Evolutionary conservation across 352 stramenopile genomes (phyloP), one percentile per base, ranked within the genome.

Genomic region (Pythium vanterpoolii): DNA sequence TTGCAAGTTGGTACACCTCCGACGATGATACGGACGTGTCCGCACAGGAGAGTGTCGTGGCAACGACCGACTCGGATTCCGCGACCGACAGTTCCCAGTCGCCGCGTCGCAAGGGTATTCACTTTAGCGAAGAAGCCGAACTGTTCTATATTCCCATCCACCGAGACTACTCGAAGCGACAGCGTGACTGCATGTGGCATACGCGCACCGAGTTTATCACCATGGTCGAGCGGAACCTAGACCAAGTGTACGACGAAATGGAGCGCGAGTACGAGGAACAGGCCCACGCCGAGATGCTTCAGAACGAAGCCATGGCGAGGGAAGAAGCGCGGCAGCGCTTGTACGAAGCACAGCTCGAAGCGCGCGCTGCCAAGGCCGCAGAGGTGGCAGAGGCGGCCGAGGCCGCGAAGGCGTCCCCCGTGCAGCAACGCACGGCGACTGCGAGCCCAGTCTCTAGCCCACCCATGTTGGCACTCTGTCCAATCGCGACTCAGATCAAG

Each of bases 181-280:
- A 95, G 61, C 81, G 86, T 19, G 82, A 93, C 40, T 83, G 79
- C 48, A 92, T 95, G 82, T 95, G 86, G 86, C 84, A 87, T 39
- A 88, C 83, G 6, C 83, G 86, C 8, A 26, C 70, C n/a, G 83
- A 95, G 59, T 93, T 95, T 50, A 74, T 95, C 21, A 60, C 81
- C 5, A 95, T 95, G 86, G 86, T 95, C n/a, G 86, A 95, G 68
- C 86, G 83, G 38, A 95, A 95, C 43, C 62, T 95, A 28, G 86
- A 95, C 23, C 74, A 82, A 23, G 83, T 95, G 43, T 95, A 95
- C 57, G 86, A 93, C 8, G 86, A 93, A 51, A 92, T 95, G 77
- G 86, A 95, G 65, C 82, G 80, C 34, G 86, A 95, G 62, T 91
- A 90, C 64, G 82, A 92, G 64, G 74, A 85, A 27, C 79, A 93